Conservation (phyloP, 176 grass and related monocot genomes). For the Avena eriantha region DNA sequence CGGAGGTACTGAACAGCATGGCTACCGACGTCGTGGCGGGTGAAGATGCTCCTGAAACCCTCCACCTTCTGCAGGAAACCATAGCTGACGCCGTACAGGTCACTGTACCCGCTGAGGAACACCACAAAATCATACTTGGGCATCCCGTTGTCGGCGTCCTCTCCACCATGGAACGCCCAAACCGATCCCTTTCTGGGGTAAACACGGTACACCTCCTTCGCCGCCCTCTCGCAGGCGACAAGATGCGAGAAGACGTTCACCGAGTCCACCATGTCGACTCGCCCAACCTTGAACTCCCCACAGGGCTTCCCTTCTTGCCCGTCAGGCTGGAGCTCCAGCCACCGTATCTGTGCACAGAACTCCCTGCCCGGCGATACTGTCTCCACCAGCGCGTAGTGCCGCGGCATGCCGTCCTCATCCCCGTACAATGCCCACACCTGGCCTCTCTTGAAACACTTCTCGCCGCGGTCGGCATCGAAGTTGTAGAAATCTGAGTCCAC, state of each 20-base stretch:
- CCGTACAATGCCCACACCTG: conserved; percentile 95
- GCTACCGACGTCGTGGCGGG: conserved; percentile 50
- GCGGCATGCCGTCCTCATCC: conserved; percentile 88
- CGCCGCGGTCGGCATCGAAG: conserved; percentile 72
- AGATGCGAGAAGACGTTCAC: conserved; percentile 91
- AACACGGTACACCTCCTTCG: conserved; percentile 66
- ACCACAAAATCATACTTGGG: conserved; percentile 69
- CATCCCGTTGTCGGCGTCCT: conserved; percentile 21
- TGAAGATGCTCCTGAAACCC: conserved; percentile 89
- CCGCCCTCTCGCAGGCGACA: conserved; percentile 57
- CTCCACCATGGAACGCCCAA: conserved; percentile 69
- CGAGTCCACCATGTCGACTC: conserved; percentile 55
- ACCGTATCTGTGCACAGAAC: conserved; percentile 59
- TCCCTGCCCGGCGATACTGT: conserved; percentile 40
- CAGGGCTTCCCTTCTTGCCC: conserved; percentile 57
- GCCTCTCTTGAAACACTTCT: conserved; percentile 80
- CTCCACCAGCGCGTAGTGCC: conserved; percentile 72
- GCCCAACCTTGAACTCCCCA: conserved; percentile 79
- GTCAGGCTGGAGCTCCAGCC: conserved; percentile 67
- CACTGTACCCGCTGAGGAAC: conserved; percentile 70
- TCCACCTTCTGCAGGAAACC: conserved; percentile 80
- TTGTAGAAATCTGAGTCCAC: conserved; percentile 96
- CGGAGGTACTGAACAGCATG: conserved; percentile 62
- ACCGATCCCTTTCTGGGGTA: conserved; percentile 80
- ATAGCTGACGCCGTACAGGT: conserved; percentile 68